Evolutionary conservation across 2,329 filamentous ascomycete genomes (phyloP).

Genomic region (Trichoderma simmonsii): DNA sequence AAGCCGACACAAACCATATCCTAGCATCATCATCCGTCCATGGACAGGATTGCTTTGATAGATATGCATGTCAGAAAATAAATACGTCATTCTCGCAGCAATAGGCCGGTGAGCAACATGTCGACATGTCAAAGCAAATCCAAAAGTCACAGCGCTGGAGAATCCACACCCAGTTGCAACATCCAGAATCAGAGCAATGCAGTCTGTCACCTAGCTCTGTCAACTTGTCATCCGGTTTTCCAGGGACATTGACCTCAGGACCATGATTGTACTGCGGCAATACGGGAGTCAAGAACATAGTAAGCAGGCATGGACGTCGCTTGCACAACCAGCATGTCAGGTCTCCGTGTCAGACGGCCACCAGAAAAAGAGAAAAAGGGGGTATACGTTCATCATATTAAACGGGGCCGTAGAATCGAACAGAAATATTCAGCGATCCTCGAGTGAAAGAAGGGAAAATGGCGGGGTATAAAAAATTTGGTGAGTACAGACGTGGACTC

Average conservation of each 20-base stretch:
- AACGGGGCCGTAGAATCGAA: slow-evolving; percentile 18
- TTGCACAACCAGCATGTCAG: not conserved
- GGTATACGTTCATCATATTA: slow-evolving; percentile 25
- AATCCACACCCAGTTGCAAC: slow-evolving; percentile 4
- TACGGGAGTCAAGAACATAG: slow-evolving; percentile 12
- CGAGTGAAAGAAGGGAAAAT: slow-evolving; percentile 21
- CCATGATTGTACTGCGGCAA: not conserved
- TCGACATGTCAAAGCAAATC: slow-evolving; percentile 16
- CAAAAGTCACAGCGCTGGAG: slow-evolving; percentile 18
- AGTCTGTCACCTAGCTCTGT: slow-evolving; percentile 8
- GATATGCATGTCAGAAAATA: not conserved
- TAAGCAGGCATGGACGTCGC: slow-evolving; percentile 3
- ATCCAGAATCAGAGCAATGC: not conserved
- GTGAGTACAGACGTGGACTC: slow-evolving; percentile 34
- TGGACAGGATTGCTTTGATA: not conserved
- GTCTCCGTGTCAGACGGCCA: slow-evolving; percentile 10
- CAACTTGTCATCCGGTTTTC: not conserved
- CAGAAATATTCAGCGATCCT: slow-evolving; percentile 23
- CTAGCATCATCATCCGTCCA: not conserved
- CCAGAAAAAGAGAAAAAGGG: slow-evolving; percentile 7
- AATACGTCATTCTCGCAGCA: slow-evolving; percentile 12
- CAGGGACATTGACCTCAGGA: slow-evolving; percentile 11
- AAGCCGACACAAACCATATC: not conserved
- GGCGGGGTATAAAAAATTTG: slow-evolving; percentile 21
- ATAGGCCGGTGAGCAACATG: not conserved